phyloP scores from a whole-genome alignment of 345 rosid genomes.

The Hypericum androsaemum region DNA sequence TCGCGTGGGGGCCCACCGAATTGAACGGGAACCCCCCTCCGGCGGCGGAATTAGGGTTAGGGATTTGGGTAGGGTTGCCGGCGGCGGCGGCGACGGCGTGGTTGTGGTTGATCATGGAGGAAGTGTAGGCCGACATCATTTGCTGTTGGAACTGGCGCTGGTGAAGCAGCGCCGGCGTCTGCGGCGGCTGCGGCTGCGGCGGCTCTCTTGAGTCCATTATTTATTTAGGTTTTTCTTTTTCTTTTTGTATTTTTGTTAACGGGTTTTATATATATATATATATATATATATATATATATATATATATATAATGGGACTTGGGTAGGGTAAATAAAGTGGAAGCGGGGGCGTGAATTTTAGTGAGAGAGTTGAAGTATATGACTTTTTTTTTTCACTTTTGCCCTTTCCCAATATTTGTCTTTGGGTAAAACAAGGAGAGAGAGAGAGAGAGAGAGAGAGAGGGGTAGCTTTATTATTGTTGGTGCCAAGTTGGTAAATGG shows the following conservation, averaged over 20 bases:
- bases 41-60: not conserved
- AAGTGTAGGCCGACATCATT: constrained; percentile 11
- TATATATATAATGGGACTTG: constrained; percentile 1
- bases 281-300: not conserved
- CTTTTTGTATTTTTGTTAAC: not conserved
- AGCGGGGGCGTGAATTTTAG: too few species aligned
- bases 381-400: too few species aligned
- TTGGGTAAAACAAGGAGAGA: too few species aligned
- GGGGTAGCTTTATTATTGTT: too few species aligned
- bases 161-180: not conserved
- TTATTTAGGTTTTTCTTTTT: not conserved
- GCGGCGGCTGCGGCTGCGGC: constrained; percentile 4
- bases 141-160: not conserved
- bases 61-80: too few species aligned
- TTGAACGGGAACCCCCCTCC: constrained; percentile 18
- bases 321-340: not conserved
- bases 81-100: not conserved
- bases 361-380: too few species aligned
- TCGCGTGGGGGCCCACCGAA: constrained; percentile 7
- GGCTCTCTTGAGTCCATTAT: constrained; percentile 17
- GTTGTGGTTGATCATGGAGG: constrained; percentile 16
- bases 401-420: too few species aligned
- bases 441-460: too few species aligned
- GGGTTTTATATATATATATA: not conserved
- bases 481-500: too few species aligned